Evolutionary conservation across 1,139 yeast species (phyloP), one percentile per base, ranked within the genome.

Genomic region (Candida tunisiensis): DNA sequence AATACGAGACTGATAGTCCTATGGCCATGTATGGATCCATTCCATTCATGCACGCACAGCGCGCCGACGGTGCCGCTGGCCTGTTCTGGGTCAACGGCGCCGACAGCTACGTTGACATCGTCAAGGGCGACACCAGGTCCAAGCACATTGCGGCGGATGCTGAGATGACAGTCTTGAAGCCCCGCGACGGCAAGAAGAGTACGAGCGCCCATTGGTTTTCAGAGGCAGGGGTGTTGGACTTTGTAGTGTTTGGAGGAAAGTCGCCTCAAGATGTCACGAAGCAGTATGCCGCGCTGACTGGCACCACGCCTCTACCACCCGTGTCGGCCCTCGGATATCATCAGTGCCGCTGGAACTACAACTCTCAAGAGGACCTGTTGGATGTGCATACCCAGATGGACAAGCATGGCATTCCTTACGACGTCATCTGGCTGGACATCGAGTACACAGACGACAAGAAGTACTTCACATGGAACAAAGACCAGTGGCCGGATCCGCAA

Each of bases 281-380:
- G 27, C 61, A 69, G 23, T 88, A 77, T 46, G 77, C 85, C 1
- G 43, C 52, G 5, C 50, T 88, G n/a, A 74, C 93, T 0, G 98
- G 99, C 1, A 65, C 56, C 34, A 61, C 82, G 0, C 51, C 58
- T 8, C 55, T 88, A n/a, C 99, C 98, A 1, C 79, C 72, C 35
- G 40, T 74, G 24, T 78, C 83, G 40, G 61, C 94, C 0, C 53
- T 83, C 19, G 98, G 93, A 0, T 80, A 88, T 45, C 98, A 88
- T 46, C 96, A 85, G 51, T 88, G 95, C 48, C 65, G 98, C 42
- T 88, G 98, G 98, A 91, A 88, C 51, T 88, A 88, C 54, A 80
- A 82, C 44, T 83, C 78, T 38, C 85, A 79, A 44, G 63, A 63
- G 8, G 98, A 88, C 50, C 88, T 88, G 1, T 51, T 82, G 22